Conservation (phyloP, 176 grass and related monocot species). For the Eleusine coracana region DNA sequence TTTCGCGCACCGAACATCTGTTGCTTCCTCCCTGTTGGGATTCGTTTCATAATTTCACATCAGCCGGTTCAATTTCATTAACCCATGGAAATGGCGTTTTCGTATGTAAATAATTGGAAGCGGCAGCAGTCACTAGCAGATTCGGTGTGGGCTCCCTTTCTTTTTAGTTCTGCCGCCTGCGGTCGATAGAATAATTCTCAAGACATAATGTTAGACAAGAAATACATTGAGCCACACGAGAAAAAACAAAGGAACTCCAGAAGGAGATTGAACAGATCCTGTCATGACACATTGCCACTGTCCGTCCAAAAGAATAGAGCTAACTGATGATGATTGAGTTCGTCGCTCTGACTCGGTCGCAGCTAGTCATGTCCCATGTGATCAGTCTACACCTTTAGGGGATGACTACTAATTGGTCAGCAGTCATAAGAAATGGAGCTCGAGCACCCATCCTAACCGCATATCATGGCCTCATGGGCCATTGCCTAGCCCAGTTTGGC, state of each 20-base stretch:
- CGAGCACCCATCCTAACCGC: neutral
- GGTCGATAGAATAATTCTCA: neutral
- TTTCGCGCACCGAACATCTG: neutral
- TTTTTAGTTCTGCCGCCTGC: conserved; percentile 37
- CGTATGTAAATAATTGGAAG: conserved; percentile 30
- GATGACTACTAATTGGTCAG: neutral
- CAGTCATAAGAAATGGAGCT: neutral
- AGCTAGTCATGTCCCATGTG: neutral
- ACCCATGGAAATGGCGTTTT: neutral
- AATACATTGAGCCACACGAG: neutral
- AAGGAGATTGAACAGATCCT: neutral
- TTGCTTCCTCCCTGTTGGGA: neutral
- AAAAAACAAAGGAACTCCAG: neutral
- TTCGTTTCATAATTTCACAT: neutral
- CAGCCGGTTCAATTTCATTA: neutral
- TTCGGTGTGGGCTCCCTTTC: conserved; percentile 20
- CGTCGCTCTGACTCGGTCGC: conserved; percentile 26
- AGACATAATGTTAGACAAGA: neutral
- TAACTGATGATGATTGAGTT: neutral
- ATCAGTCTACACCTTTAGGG: neutral
- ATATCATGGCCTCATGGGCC: neutral
- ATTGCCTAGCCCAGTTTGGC: neutral
- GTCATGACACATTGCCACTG: neutral
- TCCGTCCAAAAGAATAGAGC: neutral
- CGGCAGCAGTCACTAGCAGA: conserved; percentile 35